Conservation (phyloP, 352 stramenopile genomes). For the Lagenidium giganteum region DNA sequence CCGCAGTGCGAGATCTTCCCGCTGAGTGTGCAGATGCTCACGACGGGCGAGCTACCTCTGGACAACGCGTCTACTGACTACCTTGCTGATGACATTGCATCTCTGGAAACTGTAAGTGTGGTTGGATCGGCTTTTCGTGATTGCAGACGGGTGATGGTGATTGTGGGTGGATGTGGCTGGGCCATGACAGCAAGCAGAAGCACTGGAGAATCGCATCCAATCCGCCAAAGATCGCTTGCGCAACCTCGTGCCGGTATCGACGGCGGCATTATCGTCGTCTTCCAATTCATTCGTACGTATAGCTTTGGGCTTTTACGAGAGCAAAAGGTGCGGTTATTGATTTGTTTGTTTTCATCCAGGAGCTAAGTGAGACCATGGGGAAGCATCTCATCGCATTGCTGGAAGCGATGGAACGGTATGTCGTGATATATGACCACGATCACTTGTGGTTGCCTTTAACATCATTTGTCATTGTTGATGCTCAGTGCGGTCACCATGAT, state of each 20-base stretch:
- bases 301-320: too few species aligned
- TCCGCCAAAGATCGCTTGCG: slow-evolving; percentile 6
- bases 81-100: slow-evolving; percentile 6
- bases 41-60: not conserved
- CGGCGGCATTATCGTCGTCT: too few species aligned
- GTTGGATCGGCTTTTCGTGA: not conserved
- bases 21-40: slow-evolving; percentile 13
- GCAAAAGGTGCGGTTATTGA: too few species aligned
- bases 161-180: not conserved
- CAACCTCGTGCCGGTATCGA: slow-evolving; percentile 1
- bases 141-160: not conserved
- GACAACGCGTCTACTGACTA: slow-evolving; percentile 3
- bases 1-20: slow-evolving; percentile 19
- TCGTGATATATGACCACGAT: too few species aligned
- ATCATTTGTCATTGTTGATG: too few species aligned
- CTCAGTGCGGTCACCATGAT: slow-evolving; percentile 24
- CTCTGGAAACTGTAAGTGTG: too few species aligned
- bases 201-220: slow-evolving; percentile 10
- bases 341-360: too few species aligned
- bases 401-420: slow-evolving; percentile 25
- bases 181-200: slow-evolving; percentile 15
- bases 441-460: too few species aligned
- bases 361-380: slow-evolving; percentile 23
- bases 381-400: slow-evolving; percentile 18
- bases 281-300: too few species aligned